Evolutionary conservation across 805 yeast species (phyloP), one percentile per base, ranked within the genome.

Genomic region (Candida saitoana): DNA sequence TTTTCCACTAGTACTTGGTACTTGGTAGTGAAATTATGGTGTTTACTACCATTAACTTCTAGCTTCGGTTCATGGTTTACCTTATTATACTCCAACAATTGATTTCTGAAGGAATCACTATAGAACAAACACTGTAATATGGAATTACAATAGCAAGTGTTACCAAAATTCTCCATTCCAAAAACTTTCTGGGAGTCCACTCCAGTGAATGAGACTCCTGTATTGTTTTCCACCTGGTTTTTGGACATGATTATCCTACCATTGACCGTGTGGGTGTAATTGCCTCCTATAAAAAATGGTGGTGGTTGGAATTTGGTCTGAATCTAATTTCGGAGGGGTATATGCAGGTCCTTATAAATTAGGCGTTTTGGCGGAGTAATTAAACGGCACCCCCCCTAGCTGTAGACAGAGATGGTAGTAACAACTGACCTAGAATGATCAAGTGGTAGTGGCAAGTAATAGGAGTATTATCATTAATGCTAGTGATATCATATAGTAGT

Each of bases 81-180:
- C 5, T 38, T 36, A 24, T 61, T 62, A 47, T 69, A 67, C n/a
- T 49, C 42, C 8, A 65, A 45, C 19, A 69, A 47, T 17, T 52
- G 49, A 12, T 45, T 42, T 30, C 97, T 75, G 54, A 93, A 88
- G 20, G 74, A 75, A 18, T 76, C 73, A 3, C 91, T 75, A 63
- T 85, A 82, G 67, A 78, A 91, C 7, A 91, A 73, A 50, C 95
- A 87, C 60, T 93, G 99, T 18, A 93, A 65, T 22, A 93, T 86
- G 7, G 96, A 87, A 54, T 93, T 93, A 63, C 96, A 87, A 66
- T 91, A 91, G 65, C 98, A 93, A 0, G 97, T 89, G 59, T 89
- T 84, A 2, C 95, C 96, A 54, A 84, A 85, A 56, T 86, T 86
- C 57, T 86, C 93, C 76, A 84, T 78, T 1, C 95, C 95, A 59